phyloP scores from a whole-genome alignment of 768 basidiomycete species.

The Tylopilus sp. region DNA sequence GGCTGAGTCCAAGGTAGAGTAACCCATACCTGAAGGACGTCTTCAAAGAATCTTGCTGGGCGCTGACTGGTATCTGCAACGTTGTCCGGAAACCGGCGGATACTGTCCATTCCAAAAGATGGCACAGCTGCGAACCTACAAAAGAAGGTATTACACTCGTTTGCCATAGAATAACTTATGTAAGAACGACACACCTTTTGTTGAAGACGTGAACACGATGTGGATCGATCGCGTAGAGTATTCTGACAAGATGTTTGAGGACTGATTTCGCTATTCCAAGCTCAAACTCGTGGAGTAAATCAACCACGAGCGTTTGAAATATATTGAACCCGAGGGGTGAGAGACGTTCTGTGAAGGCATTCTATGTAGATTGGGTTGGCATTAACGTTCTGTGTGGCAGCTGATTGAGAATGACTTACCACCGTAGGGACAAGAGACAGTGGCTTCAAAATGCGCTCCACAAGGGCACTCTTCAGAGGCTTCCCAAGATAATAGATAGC shows the following conservation, averaged over 20 bases:
- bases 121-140: neutral
- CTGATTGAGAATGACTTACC: neutral
- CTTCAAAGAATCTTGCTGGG: conserved; percentile 7
- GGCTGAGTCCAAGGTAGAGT: neutral
- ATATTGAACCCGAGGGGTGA: neutral
- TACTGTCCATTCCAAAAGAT: conserved; percentile 19
- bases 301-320: neutral
- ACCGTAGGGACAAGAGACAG: neutral
- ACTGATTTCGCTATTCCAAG: neutral
- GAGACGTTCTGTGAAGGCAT: neutral
- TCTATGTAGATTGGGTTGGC: neutral
- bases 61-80: conserved; percentile 37
- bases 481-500: neutral
- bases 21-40: conserved; percentile 11
- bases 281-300: neutral
- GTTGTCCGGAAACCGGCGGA: conserved; percentile 35
- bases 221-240: neutral
- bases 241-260: neutral
- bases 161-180: no score
- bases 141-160: no score
- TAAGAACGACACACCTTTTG: neutral
- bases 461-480: neutral
- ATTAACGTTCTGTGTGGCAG: neutral
- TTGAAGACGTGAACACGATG: neutral
- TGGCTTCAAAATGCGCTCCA: neutral